These are phyloP conservation scores for Clonostachys rhizophaga DNA, from an alignment of 2,329 filamentous ascomycete species.

Conservation along the genomic window DNA sequence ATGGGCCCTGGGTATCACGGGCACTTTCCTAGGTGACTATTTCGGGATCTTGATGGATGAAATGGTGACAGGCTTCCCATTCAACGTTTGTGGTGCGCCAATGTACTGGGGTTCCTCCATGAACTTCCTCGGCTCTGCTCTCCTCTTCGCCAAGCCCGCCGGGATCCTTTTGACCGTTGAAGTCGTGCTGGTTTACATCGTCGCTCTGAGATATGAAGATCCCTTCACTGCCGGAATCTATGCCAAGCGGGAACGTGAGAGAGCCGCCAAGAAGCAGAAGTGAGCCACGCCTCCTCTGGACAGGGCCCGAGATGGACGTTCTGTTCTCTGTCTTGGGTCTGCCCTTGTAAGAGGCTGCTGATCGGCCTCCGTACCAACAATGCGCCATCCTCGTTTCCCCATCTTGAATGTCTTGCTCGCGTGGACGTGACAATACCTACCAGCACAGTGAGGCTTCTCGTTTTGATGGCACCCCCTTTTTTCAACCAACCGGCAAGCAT, in stretches of 20 bases:
- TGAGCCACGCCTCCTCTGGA: conserved; percentile 10
- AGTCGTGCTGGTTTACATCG: conserved; percentile 73
- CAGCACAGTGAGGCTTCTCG: no score
- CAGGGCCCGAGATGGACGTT: no score
- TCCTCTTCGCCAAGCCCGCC: conserved; percentile 83
- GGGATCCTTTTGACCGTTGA: conserved; percentile 71
- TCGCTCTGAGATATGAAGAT: conserved; percentile 85
- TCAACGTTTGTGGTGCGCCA: conserved; percentile 83
- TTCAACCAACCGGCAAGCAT: no score
- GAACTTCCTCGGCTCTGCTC: conserved; percentile 83
- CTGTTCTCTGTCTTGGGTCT: no score
- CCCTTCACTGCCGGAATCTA: conserved; percentile 94
- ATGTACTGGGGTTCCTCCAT: conserved; percentile 97
- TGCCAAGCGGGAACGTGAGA: conserved; percentile 69
- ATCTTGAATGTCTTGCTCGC: no score
- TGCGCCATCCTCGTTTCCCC: no score
- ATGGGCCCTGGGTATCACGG: conserved; percentile 87
- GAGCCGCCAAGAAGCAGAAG: conserved; percentile 49
- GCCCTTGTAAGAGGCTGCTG: no score
- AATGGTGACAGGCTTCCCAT: conserved; percentile 92
- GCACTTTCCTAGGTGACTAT: conserved; percentile 96
- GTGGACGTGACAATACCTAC: no score
- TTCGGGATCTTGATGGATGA: conserved; percentile 97
- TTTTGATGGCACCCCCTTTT: no score
- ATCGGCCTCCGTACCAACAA: no score